Base-by-base conservation (phyloP, 202 grass and related monocot genomes). In the Schoenoplectus triqueter region DNA sequence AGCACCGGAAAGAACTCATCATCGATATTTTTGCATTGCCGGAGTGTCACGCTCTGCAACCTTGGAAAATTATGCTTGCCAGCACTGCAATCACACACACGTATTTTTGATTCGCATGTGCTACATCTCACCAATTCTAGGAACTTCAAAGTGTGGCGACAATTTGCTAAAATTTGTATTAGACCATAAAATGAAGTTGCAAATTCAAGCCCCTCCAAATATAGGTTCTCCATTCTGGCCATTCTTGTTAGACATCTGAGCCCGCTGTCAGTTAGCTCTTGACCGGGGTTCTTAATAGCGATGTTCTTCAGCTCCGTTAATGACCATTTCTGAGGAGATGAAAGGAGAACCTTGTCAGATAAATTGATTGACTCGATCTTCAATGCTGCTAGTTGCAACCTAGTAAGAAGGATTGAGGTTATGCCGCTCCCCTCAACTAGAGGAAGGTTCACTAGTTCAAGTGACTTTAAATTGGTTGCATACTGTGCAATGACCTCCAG, bases 121-220 rank as follows among this genome's bases (percentile, higher is more conserved):
- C 22, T 70, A 22, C 85, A 86, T 68, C 64, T 70, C 7, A 70
- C 21, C 62, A 86, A 69, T 46, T 44, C 49, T 45, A 86, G 48
- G 3, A 46, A 57, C 48, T 39, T 69, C 4, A 86, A 64, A 13
- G 45, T 86, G 17, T 31, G 19, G 49, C 39, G 77, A 79, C 75
- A 81, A 59, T 81, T 39, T 20, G 48, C 42, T 64, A 86, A 6
- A 56, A 59, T 67, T 46, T 42, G 19, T 22, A 86, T 45, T 14
- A 86, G 64, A 45, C 75, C 85, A 13, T 18, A 54, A 74, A 74
- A 11, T 74, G 47, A 11, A 74, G 52, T 74, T 52, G 71, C 71
- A 74, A 74, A 74, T 21, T 74, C 8, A 52, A 74, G 3, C 19
- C 71, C 71, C 8, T 52, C 46, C 71, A 74, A 74, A 74, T 74